Evolutionary conservation across 148 eudicot genomes (phyloP).

Genomic region (Diospyros lotus): DNA sequence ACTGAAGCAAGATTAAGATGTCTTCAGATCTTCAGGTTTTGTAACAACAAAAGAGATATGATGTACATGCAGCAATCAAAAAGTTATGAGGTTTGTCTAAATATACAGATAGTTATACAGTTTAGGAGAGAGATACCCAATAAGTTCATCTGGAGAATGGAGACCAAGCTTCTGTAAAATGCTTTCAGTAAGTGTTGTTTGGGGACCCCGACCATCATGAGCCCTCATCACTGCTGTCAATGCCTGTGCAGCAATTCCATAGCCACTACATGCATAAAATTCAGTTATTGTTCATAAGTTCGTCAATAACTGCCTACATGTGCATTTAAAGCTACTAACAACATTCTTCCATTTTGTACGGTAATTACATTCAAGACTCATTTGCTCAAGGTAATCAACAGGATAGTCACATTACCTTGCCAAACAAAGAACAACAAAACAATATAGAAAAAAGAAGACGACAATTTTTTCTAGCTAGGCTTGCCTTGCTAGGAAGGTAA

Average conservation of each 20-base stretch:
- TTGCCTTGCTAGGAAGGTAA: too few species aligned
- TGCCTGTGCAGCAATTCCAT: conserved; percentile 82
- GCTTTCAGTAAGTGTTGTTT: conserved; percentile 54
- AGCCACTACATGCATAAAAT: conserved; percentile 48
- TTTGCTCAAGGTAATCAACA: neutral
- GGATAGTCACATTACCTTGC: neutral
- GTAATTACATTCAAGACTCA: neutral
- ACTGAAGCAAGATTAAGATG: neutral
- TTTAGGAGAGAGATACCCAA: conserved; percentile 50
- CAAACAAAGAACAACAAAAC: neutral
- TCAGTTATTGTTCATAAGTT: too few species aligned
- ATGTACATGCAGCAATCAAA: neutral
- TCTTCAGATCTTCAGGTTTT: neutral
- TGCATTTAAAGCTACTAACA: neutral
- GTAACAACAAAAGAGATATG: neutral
- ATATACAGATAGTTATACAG: neutral
- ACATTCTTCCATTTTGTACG: neutral
- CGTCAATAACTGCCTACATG: neutral
- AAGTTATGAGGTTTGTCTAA: too few species aligned
- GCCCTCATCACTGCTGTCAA: conserved; percentile 74
- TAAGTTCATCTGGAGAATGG: conserved; percentile 70
- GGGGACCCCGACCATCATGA: conserved; percentile 79
- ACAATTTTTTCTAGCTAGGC: too few species aligned
- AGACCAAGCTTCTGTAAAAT: conserved; percentile 51
- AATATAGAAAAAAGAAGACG: neutral